Evolutionary conservation across 108 stramenopile species (phyloP).

Genomic region (Stephanodiscus triporus): DNA sequence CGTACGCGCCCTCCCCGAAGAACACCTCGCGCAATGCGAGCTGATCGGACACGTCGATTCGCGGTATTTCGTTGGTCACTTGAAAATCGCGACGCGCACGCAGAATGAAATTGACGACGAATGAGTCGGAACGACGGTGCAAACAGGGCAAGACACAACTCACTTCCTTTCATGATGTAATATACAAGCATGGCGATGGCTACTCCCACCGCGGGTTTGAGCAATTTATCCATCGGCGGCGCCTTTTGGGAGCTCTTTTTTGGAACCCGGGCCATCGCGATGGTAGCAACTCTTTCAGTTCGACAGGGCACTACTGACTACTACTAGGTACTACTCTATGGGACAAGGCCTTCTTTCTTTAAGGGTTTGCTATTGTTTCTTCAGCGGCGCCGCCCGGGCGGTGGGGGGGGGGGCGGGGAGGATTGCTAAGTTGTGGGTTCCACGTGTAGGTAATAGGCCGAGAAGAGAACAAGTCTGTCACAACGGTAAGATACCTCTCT

Average conservation of each 20-base stretch:
- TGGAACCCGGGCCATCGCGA: slow-evolving; percentile 30
- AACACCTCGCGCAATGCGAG: slow-evolving; percentile 80
- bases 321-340: too few species aligned
- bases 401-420: too few species aligned
- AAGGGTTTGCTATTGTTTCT: too few species aligned
- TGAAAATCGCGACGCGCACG: too few species aligned
- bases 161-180: slow-evolving; percentile 75
- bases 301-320: not conserved
- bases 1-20: slow-evolving; percentile 71
- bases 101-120: too few species aligned
- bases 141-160: not conserved
- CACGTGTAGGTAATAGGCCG: not conserved
- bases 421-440: not conserved
- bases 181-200: slow-evolving; percentile 72
- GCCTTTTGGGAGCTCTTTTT: slow-evolving; percentile 42
- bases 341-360: too few species aligned
- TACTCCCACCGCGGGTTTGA: slow-evolving; percentile 76
- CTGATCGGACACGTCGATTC: slow-evolving; percentile 73
- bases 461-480: too few species aligned
- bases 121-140: not conserved
- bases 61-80: slow-evolving; percentile 56
- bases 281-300: not conserved
- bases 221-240: slow-evolving; percentile 69
- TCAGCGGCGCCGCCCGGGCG: too few species aligned
- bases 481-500: too few species aligned